Percentiles rank a stretch among this genome's conserved stretches.
Evolutionary conservation across 2,329 filamentous ascomycete species (phyloP).

Genomic region (Aspergillus sp.): DNA sequence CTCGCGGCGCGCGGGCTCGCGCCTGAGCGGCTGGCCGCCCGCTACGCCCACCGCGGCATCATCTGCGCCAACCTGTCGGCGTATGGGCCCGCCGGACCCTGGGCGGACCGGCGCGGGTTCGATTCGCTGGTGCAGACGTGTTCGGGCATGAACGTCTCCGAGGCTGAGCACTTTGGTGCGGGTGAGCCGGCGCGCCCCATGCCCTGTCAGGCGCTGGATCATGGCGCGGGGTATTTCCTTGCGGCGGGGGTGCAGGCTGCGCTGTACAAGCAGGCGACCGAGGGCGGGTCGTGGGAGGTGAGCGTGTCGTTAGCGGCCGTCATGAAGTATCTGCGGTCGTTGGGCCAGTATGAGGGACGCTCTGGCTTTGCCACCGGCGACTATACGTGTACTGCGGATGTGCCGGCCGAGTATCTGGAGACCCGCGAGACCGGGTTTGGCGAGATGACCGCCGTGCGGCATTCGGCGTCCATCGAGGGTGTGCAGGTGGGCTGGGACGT

Average conservation of each 20-base stretch:
- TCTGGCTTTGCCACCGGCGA: slow-evolving; percentile 45
- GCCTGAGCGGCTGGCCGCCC: slow-evolving; percentile 34
- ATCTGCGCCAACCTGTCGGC: slow-evolving; percentile 55
- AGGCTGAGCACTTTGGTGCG: slow-evolving; percentile 47
- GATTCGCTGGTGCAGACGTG: slow-evolving; percentile 58
- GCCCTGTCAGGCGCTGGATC: slow-evolving; percentile 59
- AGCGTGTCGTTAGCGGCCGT: slow-evolving; percentile 56
- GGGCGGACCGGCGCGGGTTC: slow-evolving; percentile 50
- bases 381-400: slow-evolving; percentile 29
- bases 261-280: slow-evolving; percentile 46
- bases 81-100: slow-evolving; percentile 51
- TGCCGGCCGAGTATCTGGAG: slow-evolving; percentile 42
- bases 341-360: slow-evolving; percentile 51
- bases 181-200: slow-evolving; percentile 43
- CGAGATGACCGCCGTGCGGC: slow-evolving; percentile 47
- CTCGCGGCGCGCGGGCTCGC: slow-evolving; percentile 46
- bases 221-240: slow-evolving; percentile 56
- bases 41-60: slow-evolving; percentile 42
- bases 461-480: slow-evolving; percentile 50
- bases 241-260: slow-evolving; percentile 55
- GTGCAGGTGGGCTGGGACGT: slow-evolving; percentile 49
- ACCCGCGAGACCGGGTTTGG: slow-evolving; percentile 48
- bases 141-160: slow-evolving; percentile 56
- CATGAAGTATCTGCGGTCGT: slow-evolving; percentile 56
- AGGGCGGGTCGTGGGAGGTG: slow-evolving; percentile 52